Percentiles rank a stretch among this genome's conserved stretches.
Conservation (phyloP, 106 monocot genomes). For the Dioscorea alata region DNA sequence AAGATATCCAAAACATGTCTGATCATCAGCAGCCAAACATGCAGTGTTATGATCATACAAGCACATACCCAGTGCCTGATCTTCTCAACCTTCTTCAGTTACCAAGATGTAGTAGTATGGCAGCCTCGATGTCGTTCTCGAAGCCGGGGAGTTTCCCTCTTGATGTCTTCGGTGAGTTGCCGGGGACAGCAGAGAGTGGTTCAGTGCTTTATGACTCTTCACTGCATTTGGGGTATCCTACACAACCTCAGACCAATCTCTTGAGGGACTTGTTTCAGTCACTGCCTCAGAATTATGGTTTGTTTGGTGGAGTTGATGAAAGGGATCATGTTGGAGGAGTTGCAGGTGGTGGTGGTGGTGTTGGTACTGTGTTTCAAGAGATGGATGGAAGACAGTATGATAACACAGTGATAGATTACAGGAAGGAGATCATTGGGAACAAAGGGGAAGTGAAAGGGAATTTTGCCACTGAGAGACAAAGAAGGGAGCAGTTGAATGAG, state of each 20-base stretch:
- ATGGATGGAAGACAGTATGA: conserved; percentile 39
- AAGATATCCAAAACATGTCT: background rate
- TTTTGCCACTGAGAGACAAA: conserved; percentile 62
- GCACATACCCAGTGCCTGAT: background rate
- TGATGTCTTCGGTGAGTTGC: background rate
- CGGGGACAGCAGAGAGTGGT: background rate
- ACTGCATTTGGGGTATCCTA: conserved; percentile 19
- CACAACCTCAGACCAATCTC: conserved; percentile 33
- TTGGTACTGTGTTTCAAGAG: conserved; percentile 31
- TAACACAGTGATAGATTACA: conserved; percentile 39
- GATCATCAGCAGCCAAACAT: background rate
- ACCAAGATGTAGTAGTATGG: background rate
- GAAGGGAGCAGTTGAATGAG: conserved; percentile 70
- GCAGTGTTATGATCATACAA: background rate
- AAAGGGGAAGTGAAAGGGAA: conserved; percentile 37
- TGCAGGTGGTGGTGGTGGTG: conserved; percentile 13
- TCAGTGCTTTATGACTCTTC: conserved; percentile 2
- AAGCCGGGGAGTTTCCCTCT: background rate
- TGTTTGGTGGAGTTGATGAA: conserved; percentile 55
- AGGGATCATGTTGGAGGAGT: conserved; percentile 24
- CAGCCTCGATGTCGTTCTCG: background rate
- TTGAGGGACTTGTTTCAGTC: conserved; percentile 67
- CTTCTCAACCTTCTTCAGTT: background rate
- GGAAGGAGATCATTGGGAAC: conserved; percentile 33
- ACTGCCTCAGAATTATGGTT: conserved; percentile 59